Evolutionary conservation across 441 rosid genomes (phyloP).

Genomic region (Adansonia madagascariensis): DNA sequence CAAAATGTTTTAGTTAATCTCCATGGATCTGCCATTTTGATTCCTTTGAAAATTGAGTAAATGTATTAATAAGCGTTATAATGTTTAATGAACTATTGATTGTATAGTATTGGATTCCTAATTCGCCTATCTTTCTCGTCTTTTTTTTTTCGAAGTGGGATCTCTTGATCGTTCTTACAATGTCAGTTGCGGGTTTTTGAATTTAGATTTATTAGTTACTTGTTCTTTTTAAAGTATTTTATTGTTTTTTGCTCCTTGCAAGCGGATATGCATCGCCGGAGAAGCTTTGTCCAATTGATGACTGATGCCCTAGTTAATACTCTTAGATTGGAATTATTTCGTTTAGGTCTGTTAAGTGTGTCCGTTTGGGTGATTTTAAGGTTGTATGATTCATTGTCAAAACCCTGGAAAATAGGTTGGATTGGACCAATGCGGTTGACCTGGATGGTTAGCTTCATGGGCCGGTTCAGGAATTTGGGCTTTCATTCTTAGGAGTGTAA

Average conservation of each 20-base stretch:
- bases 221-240: neutral
- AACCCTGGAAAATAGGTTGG: neutral
- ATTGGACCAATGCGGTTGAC: neutral
- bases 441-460: neutral
- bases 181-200: neutral
- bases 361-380: neutral
- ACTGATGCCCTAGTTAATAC: neutral
- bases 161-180: neutral
- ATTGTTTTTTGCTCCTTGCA: neutral
- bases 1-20: neutral
- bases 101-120: neutral
- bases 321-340: neutral
- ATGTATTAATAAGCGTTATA: neutral
- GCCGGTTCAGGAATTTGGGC: neutral
- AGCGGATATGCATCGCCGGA: neutral
- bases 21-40: constrained; percentile 14
- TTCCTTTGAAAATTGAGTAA: neutral
- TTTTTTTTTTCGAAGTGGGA: neutral
- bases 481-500: neutral
- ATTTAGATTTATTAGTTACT: neutral
- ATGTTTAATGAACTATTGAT: neutral
- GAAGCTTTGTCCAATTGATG: neutral
- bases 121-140: neutral
- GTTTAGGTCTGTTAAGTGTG: neutral
- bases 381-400: neutral